A percentile compares a stretch with the other conserved stretches of the same genome.
Conservation (phyloP, 179 eudicot genomes). For the Vitellaria paradoxa region DNA sequence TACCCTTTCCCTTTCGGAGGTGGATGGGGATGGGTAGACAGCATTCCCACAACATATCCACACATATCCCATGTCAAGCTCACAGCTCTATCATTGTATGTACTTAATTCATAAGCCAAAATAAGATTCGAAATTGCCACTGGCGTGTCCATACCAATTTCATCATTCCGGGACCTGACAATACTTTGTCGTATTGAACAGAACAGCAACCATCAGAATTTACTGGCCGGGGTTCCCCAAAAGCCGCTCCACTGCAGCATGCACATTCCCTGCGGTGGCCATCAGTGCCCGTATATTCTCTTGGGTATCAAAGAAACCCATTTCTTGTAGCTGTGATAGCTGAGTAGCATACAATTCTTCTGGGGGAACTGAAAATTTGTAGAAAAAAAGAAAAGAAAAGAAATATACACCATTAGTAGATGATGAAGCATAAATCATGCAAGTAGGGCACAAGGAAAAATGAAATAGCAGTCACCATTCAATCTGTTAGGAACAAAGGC, state of each 20-base stretch:
- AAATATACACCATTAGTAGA: not conserved
- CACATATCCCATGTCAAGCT: not conserved
- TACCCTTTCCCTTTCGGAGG: too few relatives aligned
- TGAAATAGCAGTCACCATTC: constrained; percentile 36
- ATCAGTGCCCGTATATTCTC: constrained; percentile 82
- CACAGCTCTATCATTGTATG: not conserved
- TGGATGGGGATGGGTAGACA: too few relatives aligned
- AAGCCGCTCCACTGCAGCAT: constrained; percentile 92
- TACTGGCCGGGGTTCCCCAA: constrained; percentile 62
- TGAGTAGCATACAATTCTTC: constrained; percentile 92
- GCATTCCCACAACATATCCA: not conserved
- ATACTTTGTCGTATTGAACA: not conserved
- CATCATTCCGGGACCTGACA: not conserved
- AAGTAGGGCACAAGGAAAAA: not conserved
- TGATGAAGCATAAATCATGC: not conserved
- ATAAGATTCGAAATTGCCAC: not conserved
- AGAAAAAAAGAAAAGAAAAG: not conserved
- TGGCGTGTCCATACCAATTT: not conserved
- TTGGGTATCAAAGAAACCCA: constrained; percentile 80
- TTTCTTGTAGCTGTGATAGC: constrained; percentile 81
- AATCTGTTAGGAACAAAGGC: constrained; percentile 45
- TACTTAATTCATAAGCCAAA: not conserved
- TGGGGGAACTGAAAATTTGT: constrained; percentile 58
- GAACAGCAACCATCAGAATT: not conserved
- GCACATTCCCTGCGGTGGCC: constrained; percentile 87